A percentile compares a stretch with the other conserved stretches of the same genome.
Conservation (phyloP, 2,329 filamentous ascomycete species). For the Clonostachys byssicola region DNA sequence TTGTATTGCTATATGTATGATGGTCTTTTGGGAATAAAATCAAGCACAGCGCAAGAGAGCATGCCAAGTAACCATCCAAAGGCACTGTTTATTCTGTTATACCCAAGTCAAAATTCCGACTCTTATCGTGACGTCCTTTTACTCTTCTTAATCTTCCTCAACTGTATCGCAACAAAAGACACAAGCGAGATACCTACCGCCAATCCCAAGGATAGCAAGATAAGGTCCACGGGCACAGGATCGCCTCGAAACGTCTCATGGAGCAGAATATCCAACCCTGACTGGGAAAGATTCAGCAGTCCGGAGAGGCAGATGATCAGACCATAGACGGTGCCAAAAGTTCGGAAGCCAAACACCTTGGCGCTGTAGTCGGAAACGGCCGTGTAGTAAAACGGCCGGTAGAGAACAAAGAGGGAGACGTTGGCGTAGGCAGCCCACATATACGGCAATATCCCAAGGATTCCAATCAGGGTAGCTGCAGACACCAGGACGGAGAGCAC, state of each 20-base stretch:
- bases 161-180: conserved; percentile 52
- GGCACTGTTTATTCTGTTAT: too few relatives aligned
- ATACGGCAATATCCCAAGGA: conserved; percentile 70
- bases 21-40: too few relatives aligned
- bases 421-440: conserved; percentile 71
- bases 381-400: conserved; percentile 88
- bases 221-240: conserved; percentile 73
- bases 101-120: too few relatives aligned
- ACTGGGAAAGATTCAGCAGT: conserved; percentile 79
- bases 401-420: conserved; percentile 75
- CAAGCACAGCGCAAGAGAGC: too few relatives aligned
- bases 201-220: conserved; percentile 58
- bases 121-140: too few relatives aligned
- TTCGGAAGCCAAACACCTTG: conserved; percentile 89
- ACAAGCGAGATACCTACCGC: conserved; percentile 64
- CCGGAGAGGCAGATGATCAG: conserved; percentile 84
- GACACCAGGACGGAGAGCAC: conserved; percentile 68
- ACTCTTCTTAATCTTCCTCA: conserved; percentile 2
- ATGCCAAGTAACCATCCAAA: too few relatives aligned
- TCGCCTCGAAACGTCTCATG: conserved; percentile 68
- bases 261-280: conserved; percentile 73
- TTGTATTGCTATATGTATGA: too few relatives aligned
- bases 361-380: conserved; percentile 85
- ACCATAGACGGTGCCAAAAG: conserved; percentile 92
- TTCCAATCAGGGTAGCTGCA: conserved; percentile 69